phyloP scores from a whole-genome alignment of 495 filamentous ascomycete species.

The Aspergillus nanangensis region DNA sequence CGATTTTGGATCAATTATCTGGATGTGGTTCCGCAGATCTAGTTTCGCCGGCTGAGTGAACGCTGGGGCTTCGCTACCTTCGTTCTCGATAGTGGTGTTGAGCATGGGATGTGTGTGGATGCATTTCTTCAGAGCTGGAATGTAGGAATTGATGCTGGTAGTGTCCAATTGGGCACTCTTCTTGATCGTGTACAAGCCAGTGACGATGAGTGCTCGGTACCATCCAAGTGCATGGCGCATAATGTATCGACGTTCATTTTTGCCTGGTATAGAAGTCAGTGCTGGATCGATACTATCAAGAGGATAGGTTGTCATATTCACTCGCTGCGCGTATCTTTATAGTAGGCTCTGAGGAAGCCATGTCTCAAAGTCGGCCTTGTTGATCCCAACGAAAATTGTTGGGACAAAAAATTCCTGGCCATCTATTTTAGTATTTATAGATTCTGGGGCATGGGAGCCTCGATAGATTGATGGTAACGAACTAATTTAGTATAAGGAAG shows the following conservation, averaged over 20 bases:
- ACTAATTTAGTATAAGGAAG: no score
- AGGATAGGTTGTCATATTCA: no score
- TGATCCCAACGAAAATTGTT: no score
- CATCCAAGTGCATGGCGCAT: constrained; percentile 13
- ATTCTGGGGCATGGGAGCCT: no score
- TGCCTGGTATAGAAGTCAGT: constrained; percentile 6
- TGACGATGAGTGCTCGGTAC: constrained; percentile 11
- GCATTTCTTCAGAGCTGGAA: constrained; percentile 14
- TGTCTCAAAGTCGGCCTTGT: no score
- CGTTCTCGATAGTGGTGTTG: constrained; percentile 5
- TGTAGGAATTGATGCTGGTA: constrained; percentile 1
- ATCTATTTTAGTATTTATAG: no score
- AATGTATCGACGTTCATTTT: constrained; percentile 14
- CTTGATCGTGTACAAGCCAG: constrained; percentile 9
- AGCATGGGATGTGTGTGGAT: constrained; percentile 12
- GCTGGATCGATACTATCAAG: no score
- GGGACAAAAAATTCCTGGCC: no score
- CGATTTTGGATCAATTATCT: constrained; percentile 3
- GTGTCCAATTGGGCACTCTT: constrained; percentile 1
- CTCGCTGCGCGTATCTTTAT: constrained; percentile 2
- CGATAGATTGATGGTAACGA: no score
- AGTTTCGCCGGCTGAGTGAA: constrained; percentile 5
- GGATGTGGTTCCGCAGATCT: constrained; percentile 9
- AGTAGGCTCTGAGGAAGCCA: neutral
- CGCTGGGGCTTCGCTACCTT: constrained; percentile 6